Base-by-base conservation (phyloP, 257 asterid species). In the Paulownia fortunei region DNA sequence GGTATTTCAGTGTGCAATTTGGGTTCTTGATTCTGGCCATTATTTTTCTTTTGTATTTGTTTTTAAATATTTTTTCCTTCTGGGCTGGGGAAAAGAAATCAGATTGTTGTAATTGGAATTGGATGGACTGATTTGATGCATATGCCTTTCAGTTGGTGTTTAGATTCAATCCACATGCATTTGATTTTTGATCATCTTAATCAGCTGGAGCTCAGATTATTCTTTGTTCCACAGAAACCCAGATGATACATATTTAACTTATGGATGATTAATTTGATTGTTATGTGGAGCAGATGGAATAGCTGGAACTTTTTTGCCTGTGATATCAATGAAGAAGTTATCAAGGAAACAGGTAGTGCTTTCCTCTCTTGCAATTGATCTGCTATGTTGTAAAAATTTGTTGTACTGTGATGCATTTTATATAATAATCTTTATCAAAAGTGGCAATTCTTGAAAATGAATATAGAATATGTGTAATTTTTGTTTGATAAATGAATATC, bases 301-400 rank as follows among this genome's bases (percentile, higher is more conserved):
- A 90, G 92, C 89, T 96, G 99, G 99, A 96, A 93, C 81, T 92
- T 84, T 82, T 96, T 93, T 79, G 97, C 92, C 30, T 96, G 99
- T 80, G 78, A 93, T 77, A 96, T 96, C 85, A 86, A 81, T 77
- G 99, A 96, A 82, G 81, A 78, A n/a, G 89, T 93, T 39, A 90
- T 96, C 87, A 93, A 64, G 84, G 99, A 92, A 88, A 96, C 97
- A 81, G 99, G 99, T 96, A 84, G 52, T 71, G 41, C 60, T 73
- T 70, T 56, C 39, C 39, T 19, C 69, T 75, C 15, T 37, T 76
- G 71, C 39, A 52, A 34, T 47, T 64, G 55, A 39, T 74, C 13
- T 78, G 72, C 78, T 77, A 56, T 26, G 42, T 72, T 21, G 58
- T 23, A 42, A 56, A 30, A 16, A 15, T 21, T 36, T 41, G 47